Base-by-base conservation (phyloP, 2,329 filamentous ascomycete genomes). In the Pyrenochaeta sp. region DNA sequence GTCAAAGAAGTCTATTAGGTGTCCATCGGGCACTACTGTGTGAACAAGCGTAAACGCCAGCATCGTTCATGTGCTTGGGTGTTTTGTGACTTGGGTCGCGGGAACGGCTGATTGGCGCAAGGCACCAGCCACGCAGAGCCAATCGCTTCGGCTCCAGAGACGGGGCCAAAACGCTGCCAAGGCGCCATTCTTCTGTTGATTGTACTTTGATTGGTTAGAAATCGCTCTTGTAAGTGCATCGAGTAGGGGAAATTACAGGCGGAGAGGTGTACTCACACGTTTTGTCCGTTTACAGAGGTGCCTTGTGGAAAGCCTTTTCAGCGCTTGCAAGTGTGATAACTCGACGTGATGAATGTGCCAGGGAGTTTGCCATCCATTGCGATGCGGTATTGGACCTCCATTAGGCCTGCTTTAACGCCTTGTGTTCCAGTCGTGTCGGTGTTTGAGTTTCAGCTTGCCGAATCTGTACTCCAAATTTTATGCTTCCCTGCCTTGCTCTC, bases 371-470 rank as follows among this genome's bases (percentile, higher is more conserved):
- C 5, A 18, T 52, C 45, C 58, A 56, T 52, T 54, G 31, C 49
- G 33, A 35, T 18, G 50, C 43, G 27, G 20, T 53, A n/a, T 10
- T 20, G 21, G 46, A 37, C 54, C 44, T 45, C 54, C 52, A 53
- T 20, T 36, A 49, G 51, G 46, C 41, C 52, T 52, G 20, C 30
- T 46, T 58, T 54, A 49, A 69, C 66, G 54, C 58, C 51, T 50
- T 52, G 57, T 61, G 66, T 67, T 66, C 58, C 66, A 59, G 20
- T 55, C 15, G 42, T 42, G 40, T 61, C 42, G 43, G 54, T 36
- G 17, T 35, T 50, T 14, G 21, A 33, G 66, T 69, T 69, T 69
- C 66, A 69, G 37, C 55, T 52, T 45, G 46, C 61, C 63, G 15
- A n/a, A 66, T 63, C 31, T 1, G 57, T 63, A 35, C 12, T 37